Evolutionary conservation across 2,329 filamentous ascomycete genomes (phyloP).

Genomic region (Curvularia sp.): DNA sequence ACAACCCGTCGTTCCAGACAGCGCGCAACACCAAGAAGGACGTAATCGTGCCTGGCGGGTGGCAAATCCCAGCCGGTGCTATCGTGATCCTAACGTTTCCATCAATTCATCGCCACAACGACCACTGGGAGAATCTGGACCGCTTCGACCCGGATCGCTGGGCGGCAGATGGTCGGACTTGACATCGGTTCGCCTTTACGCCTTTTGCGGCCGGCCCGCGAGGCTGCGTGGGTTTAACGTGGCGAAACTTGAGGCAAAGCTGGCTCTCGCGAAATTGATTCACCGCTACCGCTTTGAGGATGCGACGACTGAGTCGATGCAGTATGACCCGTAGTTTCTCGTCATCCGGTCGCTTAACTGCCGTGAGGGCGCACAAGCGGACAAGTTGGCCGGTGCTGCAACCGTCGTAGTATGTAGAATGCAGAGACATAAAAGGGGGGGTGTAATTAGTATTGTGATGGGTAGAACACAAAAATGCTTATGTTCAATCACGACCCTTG

Average conservation of each 20-base stretch:
- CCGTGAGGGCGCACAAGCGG: neutral
- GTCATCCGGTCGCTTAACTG: neutral
- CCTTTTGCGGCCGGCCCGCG: neutral
- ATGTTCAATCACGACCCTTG: neutral
- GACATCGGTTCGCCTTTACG: neutral
- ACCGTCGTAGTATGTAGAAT: neutral
- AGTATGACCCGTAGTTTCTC: neutral
- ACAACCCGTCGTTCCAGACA: neutral
- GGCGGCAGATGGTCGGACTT: neutral
- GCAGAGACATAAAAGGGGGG: neutral
- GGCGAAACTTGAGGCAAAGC: neutral
- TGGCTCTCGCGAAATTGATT: neutral
- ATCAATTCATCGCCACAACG: neutral
- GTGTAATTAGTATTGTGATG: neutral
- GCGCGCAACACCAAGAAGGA: neutral
- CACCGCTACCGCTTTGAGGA: neutral
- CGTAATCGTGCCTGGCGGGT: neutral
- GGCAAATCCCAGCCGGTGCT: neutral
- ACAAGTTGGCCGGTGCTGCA: neutral
- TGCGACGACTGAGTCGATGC: neutral
- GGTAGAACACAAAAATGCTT: neutral
- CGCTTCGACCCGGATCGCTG: neutral
- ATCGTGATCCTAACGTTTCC: neutral
- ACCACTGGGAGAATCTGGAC: neutral
- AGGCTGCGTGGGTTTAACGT: neutral